Conservation (phyloP, 2,329 filamentous ascomycete genomes). For the Fusarium mundagurra region DNA sequence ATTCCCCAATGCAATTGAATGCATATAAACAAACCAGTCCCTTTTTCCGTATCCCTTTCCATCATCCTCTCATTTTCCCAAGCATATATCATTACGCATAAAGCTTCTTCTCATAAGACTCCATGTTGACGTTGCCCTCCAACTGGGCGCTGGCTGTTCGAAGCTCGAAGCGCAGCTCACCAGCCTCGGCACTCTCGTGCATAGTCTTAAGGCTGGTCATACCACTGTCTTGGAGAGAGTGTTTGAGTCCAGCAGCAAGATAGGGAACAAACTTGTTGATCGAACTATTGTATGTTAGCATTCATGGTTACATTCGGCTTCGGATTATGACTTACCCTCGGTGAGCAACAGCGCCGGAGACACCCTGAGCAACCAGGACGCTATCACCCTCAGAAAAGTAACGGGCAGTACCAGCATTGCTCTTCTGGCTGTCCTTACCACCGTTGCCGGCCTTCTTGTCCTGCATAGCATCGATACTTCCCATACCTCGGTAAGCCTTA, state of each 20-base stretch:
- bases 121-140: conserved; percentile 97
- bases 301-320: not conserved
- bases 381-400: conserved; percentile 99
- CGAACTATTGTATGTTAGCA: conserved; percentile 64
- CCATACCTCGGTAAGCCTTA: conserved; percentile 99
- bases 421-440: conserved; percentile 76
- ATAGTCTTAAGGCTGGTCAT: conserved; percentile 81
- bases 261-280: conserved; percentile 97
- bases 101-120: conserved; percentile 99
- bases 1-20: conserved; percentile 32
- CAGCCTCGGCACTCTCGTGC: conserved; percentile 77
- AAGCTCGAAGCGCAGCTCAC: conserved; percentile 89
- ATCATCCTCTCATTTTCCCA: conserved; percentile 24
- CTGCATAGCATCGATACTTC: conserved; percentile 98
- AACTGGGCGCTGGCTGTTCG: conserved; percentile 93
- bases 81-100: conserved; percentile 73
- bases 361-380: conserved; percentile 95
- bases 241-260: conserved; percentile 93
- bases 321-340: conserved; percentile 62
- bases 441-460: conserved; percentile 92
- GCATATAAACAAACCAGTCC: conserved; percentile 29
- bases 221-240: conserved; percentile 96
- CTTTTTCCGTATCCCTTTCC: conserved; percentile 24
- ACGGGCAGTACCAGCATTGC: conserved; percentile 94
- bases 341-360: conserved; percentile 86